Base-by-base conservation (phyloP, 106 monocot genomes). In the Dioscorea zingiberensis region DNA sequence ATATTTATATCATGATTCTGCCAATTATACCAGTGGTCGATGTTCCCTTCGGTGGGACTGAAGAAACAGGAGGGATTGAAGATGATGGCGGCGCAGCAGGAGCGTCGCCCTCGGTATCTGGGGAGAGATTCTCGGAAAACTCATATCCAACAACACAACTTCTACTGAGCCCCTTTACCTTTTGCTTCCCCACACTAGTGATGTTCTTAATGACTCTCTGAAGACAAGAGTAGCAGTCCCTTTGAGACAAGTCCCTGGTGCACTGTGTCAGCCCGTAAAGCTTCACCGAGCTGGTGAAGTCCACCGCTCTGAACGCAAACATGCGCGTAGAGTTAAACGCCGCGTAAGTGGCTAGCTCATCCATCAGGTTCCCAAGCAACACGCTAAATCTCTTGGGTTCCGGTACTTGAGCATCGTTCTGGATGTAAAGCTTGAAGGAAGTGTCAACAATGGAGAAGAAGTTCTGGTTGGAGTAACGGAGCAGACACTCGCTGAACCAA, bases 241-340 rank as follows among this genome's bases (percentile, higher is more conserved):
- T 21, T 30, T 27, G 32, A 6, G 72, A 28, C 62, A 72, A 45
- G 38, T 72, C 72, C 21, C 63, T 55, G 25, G 72, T 72, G 72
- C 72, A 72, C 72, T 72, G 72, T 8, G 54, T 63, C 15, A 55
- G 32, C 3, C 53, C 72, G 30, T 64, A 72, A 7, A 72, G 19
- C 63, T 44, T 54, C 38, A 47, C 10, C 19, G 21, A 44, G 44
- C 47, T 46, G 22, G 24, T 64, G 54, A 63, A 54, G 55, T 54
- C 48, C 22, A 64, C 21, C 18, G 18, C 17, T 5, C 54, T 63
- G 13, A 54, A 30, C 4, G 54, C 72, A 29, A 72, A 63, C 62
- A 51, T 72, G 32, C 30, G 26, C 21, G 49, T 11, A 49, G 63
- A 72, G 44, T 45, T 38, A 21, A 13, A 32, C 27, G 54, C 63